Percentiles rank a stretch among this genome's conserved stretches.
phyloP scores from a whole-genome alignment of 148 eudicot genomes.

The Mesembryanthemum crystallinum region DNA sequence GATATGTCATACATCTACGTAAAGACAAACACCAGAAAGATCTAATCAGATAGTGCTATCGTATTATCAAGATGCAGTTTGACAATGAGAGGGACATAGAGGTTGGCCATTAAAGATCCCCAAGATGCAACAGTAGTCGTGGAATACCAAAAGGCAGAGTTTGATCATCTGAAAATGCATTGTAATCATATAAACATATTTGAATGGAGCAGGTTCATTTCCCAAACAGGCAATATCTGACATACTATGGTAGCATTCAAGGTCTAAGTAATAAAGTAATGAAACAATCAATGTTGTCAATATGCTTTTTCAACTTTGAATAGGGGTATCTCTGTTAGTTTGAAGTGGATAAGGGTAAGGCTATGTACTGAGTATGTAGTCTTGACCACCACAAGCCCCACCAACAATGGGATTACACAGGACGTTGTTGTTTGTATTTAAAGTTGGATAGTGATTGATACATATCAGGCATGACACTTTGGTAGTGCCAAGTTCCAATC shows the following conservation, averaged over 20 bases:
- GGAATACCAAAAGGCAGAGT: background rate
- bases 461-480: background rate
- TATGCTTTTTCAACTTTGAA: too few species aligned
- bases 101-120: background rate
- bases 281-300: too few species aligned
- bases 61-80: background rate
- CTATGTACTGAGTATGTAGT: background rate
- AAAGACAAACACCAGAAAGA: background rate
- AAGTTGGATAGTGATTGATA: background rate
- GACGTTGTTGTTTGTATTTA: background rate
- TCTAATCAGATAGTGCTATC: background rate
- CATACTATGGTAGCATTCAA: too few species aligned
- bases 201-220: background rate
- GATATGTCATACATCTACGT: constrained; percentile 3
- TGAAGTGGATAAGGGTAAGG: background rate
- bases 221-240: background rate
- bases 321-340: too few species aligned
- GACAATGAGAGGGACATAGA: background rate
- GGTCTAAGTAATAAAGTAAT: too few species aligned
- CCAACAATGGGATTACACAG: background rate
- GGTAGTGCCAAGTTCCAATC: constrained; percentile 1
- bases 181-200: background rate
- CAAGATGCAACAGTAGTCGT: background rate
- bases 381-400: background rate
- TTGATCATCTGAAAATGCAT: background rate